A percentile compares a stretch with the other conserved stretches of the same genome.
phyloP scores from a whole-genome alignment of 768 basidiomycete species.

The Filobasidium floriforme region DNA sequence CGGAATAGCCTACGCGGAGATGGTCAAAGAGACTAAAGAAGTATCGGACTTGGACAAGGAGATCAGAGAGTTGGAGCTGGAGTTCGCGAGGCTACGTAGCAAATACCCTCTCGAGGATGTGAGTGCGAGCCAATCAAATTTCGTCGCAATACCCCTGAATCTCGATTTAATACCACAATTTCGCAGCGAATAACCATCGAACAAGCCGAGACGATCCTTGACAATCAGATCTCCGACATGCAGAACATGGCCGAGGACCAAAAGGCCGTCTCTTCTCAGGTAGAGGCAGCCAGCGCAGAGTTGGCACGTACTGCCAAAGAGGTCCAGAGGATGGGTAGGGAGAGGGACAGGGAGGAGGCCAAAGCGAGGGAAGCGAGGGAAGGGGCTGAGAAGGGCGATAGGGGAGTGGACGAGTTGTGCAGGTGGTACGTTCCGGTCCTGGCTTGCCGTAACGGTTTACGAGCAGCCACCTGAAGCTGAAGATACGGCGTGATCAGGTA shows the following conservation, averaged over 20 bases:
- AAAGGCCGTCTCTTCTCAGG: slow-evolving; percentile 41
- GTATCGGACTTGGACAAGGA: slow-evolving; percentile 43
- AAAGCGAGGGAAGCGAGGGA: slow-evolving; percentile 64
- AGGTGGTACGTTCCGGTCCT: slow-evolving; percentile 51
- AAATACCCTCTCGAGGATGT: slow-evolving; percentile 57
- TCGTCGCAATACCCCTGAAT: too few species aligned
- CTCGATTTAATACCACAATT: too few species aligned
- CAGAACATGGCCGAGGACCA: slow-evolving; percentile 64
- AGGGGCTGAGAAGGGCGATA: slow-evolving; percentile 51
- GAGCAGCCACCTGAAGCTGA: too few species aligned
- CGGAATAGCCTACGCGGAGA: slow-evolving; percentile 28
- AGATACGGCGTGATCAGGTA: slow-evolving; percentile 51
- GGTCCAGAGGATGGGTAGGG: slow-evolving; percentile 37
- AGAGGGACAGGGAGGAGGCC: slow-evolving; percentile 54
- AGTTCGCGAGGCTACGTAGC: slow-evolving; percentile 70
- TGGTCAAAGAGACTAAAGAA: slow-evolving; percentile 29
- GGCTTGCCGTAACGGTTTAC: too few species aligned
- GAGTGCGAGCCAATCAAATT: too few species aligned
- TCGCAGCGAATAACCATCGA: slow-evolving; percentile 69
- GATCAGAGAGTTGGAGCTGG: slow-evolving; percentile 74
- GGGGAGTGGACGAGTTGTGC: slow-evolving; percentile 41
- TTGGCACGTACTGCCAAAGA: slow-evolving; percentile 45
- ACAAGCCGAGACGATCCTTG: slow-evolving; percentile 64
- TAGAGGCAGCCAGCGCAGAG: slow-evolving; percentile 52
- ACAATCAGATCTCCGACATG: slow-evolving; percentile 71